A percentile compares a stretch with the other conserved stretches of the same genome.
These are phyloP conservation scores for Boletus barrowsii DNA, from an alignment of 768 basidiomycete genomes.

Conservation along the genomic window DNA sequence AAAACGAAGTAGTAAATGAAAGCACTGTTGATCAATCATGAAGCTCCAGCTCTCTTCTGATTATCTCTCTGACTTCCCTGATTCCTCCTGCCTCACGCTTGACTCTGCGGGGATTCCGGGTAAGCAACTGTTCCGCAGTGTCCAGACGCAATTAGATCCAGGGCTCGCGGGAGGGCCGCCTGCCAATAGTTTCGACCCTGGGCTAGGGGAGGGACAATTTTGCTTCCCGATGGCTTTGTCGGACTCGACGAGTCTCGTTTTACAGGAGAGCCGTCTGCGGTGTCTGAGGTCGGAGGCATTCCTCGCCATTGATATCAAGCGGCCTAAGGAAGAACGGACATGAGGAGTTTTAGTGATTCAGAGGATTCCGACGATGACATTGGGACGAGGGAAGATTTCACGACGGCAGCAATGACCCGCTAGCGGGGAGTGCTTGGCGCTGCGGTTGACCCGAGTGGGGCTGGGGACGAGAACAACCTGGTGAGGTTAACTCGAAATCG, in stretches of 20 bases:
- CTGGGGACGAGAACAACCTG: conserved; percentile 70
- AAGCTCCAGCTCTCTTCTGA: conserved; percentile 72
- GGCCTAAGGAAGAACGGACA: conserved; percentile 80
- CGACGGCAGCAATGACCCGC: conserved; percentile 61
- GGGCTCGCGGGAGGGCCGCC: conserved; percentile 45
- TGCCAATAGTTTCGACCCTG: conserved; percentile 34
- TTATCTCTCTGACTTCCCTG: conserved; percentile 77
- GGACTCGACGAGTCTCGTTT: conserved; percentile 32
- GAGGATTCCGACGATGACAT: conserved; percentile 74
- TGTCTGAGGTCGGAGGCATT: conserved; percentile 35
- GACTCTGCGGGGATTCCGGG: conserved; percentile 69
- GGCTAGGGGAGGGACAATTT: conserved; percentile 34
- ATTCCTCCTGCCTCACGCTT: conserved; percentile 71
- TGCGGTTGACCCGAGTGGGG: conserved; percentile 48
- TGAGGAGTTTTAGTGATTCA: conserved; percentile 66
- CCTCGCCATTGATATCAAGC: conserved; percentile 56
- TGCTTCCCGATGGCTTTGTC: conserved; percentile 33
- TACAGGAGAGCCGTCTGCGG: background rate
- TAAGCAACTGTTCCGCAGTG: conserved; percentile 58
- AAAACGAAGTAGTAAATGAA: conserved; percentile 27
- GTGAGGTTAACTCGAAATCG: background rate
- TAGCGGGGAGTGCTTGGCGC: conserved; percentile 60
- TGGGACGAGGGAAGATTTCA: conserved; percentile 81
- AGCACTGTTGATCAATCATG: conserved; percentile 44
- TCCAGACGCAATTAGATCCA: conserved; percentile 48